Base-by-base conservation (phyloP, 441 rosid genomes). In the Jatropha podagrica region DNA sequence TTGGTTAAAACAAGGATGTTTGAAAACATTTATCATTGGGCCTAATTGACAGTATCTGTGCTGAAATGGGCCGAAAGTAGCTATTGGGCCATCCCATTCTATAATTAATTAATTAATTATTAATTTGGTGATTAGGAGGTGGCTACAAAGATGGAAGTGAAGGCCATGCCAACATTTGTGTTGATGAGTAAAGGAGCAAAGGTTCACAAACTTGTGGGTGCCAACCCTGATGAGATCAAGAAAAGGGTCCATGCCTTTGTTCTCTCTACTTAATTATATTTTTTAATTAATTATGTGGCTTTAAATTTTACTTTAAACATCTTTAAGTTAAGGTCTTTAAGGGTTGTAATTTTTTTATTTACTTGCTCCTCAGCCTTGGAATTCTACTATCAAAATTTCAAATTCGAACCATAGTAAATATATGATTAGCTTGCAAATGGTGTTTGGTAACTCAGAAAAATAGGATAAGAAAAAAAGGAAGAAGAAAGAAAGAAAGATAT, bases 81-180 rank as follows among this genome's bases (percentile, higher is more conserved):
- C 56, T 52, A 52, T 14, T 52, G 56, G n/a, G 56, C 15, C 56
- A 27, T 27, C 1, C 32, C 2, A 32, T 1, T 32, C 32, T 32
- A 32, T 32, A 32, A 32, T 32, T 32, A 0, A 32, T 32, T 32
- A 0, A 32, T 32, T 32, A 32, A 32, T 32, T 1, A 14, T 51
- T 51, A 13, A 11, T 14, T 2, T 72, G 27, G 7, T 32, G 37
- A 27, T 51, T 54, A 85, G 86, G 83, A 52, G 59, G 88, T 81
- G 18, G 87, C 90, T 11, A 42, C 77, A 8, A 84, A 76, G 77
- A 85, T 86, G 88, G 87, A 81, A 71, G 80, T 89, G 8, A 88
- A 76, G 75, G 91, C 91, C 52, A 90, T 90, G 91, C 92, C 90
- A 5, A 85, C 87, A 1, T 90, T 88, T 74, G 7, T 82, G 75